Conservation (phyloP, 495 filamentous ascomycete species). For the Neurospora tetraspora region DNA sequence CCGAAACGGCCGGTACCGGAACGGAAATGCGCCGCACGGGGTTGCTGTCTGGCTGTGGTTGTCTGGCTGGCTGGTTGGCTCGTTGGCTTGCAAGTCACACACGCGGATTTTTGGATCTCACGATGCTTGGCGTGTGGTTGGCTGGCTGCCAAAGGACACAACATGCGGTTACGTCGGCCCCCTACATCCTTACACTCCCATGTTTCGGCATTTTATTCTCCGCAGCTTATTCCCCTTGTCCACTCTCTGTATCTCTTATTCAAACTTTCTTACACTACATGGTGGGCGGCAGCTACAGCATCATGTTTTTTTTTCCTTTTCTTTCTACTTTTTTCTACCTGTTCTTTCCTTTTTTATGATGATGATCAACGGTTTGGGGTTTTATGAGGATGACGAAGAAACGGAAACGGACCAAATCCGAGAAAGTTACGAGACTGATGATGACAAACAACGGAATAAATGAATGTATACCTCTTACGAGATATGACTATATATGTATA, state of each 20-base stretch:
- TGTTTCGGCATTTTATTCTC: not conserved
- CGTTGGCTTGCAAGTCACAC: not conserved
- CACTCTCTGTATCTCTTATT: not conserved
- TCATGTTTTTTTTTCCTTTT: constrained; percentile 4
- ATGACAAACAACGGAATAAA: not conserved
- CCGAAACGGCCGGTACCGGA: not conserved
- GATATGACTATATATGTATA: not conserved
- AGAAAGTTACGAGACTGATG: not conserved
- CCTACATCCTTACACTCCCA: not conserved
- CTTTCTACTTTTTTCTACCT: not conserved
- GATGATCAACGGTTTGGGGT: not conserved
- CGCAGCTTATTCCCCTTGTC: not conserved
- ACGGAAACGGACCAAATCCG: no score
- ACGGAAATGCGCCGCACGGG: not conserved
- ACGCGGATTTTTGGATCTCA: not conserved
- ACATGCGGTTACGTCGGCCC: not conserved
- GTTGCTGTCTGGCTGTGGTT: not conserved
- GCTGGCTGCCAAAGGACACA: not conserved
- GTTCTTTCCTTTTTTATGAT: constrained; percentile 1
- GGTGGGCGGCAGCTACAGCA: not conserved
- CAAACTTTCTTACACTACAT: not conserved
- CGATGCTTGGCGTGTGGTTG: not conserved
- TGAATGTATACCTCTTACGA: not conserved
- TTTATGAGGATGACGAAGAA: not conserved
- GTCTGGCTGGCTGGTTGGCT: not conserved